Percentiles rank a stretch among this genome's conserved stretches.
These are phyloP conservation scores for Candida glaebosa DNA, from an alignment of 805 yeast species.

Conservation along the genomic window DNA sequence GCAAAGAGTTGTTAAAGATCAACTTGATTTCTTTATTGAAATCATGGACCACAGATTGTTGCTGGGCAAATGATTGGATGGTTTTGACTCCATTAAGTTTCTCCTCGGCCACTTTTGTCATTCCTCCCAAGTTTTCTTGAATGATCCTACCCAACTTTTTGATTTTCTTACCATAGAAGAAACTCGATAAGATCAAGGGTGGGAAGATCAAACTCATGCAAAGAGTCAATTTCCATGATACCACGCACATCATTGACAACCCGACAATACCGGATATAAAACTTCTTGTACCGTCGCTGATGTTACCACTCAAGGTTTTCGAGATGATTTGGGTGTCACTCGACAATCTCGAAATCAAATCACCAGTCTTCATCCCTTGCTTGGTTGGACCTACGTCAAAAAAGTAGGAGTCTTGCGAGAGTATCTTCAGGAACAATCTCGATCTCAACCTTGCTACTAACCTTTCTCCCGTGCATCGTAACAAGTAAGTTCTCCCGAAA, in stretches of 20 bases:
- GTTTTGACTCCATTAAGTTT: slow-evolving; percentile 81
- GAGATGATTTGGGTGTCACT: slow-evolving; percentile 88
- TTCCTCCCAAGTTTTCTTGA: slow-evolving; percentile 79
- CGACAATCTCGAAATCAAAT: slow-evolving; percentile 80
- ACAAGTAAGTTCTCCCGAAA: slow-evolving; percentile 70
- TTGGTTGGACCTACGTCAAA: slow-evolving; percentile 69
- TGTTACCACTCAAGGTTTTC: slow-evolving; percentile 79
- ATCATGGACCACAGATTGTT: slow-evolving; percentile 67
- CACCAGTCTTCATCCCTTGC: slow-evolving; percentile 70
- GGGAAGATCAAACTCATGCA: slow-evolving; percentile 81
- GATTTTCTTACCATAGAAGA: slow-evolving; percentile 77
- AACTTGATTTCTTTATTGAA: slow-evolving; percentile 69
- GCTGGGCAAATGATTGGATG: slow-evolving; percentile 89
- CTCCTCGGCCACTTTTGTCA: slow-evolving; percentile 90
- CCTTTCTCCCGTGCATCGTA: slow-evolving; percentile 81
- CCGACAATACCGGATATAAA: slow-evolving; percentile 82
- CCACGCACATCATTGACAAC: slow-evolving; percentile 85
- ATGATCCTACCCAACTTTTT: slow-evolving; percentile 69
- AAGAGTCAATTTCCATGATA: slow-evolving; percentile 77
- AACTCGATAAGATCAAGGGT: slow-evolving; percentile 74
- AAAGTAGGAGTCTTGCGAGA: slow-evolving; percentile 85
- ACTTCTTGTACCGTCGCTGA: slow-evolving; percentile 90
- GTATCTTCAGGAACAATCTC: slow-evolving; percentile 67
- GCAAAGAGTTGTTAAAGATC: slow-evolving; percentile 64
- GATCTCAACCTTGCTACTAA: slow-evolving; percentile 82